Evolutionary conservation across 441 rosid species (phyloP).

Genomic region (Pelargonium myrrhifolium): DNA sequence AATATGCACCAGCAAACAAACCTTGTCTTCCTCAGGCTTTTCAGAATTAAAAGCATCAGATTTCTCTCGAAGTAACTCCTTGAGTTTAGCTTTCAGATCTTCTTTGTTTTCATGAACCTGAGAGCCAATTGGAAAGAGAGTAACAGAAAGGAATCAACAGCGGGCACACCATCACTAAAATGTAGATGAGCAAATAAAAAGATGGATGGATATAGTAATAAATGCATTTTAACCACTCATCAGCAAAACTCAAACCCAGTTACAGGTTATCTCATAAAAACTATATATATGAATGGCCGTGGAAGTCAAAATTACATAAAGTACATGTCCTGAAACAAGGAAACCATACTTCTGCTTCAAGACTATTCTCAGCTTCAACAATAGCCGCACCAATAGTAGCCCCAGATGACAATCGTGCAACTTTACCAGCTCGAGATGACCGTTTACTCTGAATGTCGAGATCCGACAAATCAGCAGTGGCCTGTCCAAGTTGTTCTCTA

Average conservation of each 20-base stretch:
- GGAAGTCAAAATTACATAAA: conserved; percentile 37
- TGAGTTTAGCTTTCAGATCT: conserved; percentile 75
- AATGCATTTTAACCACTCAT: conserved; percentile 35
- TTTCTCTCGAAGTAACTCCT: conserved; percentile 60
- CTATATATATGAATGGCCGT: conserved; percentile 38
- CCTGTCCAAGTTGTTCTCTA: conserved; percentile 2
- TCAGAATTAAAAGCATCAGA: conserved; percentile 62
- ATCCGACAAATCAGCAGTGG: neutral
- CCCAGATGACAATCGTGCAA: conserved; percentile 43
- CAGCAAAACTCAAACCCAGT: conserved; percentile 47
- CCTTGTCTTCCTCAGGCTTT: conserved; percentile 72
- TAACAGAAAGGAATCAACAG: neutral
- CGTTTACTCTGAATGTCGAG: conserved; percentile 1
- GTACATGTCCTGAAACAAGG: conserved; percentile 40
- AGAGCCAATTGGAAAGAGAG: conserved; percentile 6
- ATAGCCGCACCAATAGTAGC: conserved; percentile 65
- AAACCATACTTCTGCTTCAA: conserved; percentile 78
- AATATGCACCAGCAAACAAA: conserved; percentile 20
- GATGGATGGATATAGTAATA: neutral
- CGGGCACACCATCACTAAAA: neutral
- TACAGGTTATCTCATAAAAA: conserved; percentile 34
- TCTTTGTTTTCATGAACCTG: conserved; percentile 64
- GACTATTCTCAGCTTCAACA: conserved; percentile 65
- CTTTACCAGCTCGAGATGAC: conserved; percentile 32
- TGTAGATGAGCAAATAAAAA: neutral